These are phyloP conservation scores for Lecanosticta acicola DNA, from an alignment of 2,329 filamentous ascomycete species.

Conservation along the genomic window DNA sequence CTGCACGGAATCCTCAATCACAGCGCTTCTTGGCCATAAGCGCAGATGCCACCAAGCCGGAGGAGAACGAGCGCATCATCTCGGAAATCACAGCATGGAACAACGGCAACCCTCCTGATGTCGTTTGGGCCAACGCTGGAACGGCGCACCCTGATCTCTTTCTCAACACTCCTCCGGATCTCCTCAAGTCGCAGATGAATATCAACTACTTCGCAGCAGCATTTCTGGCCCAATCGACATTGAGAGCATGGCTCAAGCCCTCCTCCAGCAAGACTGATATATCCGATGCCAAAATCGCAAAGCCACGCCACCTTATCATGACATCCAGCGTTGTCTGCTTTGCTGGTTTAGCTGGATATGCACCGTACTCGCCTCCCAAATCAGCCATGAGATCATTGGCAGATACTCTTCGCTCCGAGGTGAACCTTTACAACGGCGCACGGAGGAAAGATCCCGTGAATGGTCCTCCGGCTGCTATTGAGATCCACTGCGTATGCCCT, in stretches of 20 bases:
- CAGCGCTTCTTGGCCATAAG: slow-evolving; percentile 81
- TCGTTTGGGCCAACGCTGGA: slow-evolving; percentile 89
- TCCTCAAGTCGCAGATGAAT: slow-evolving; percentile 75
- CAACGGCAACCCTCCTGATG: slow-evolving; percentile 63
- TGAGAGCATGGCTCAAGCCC: slow-evolving; percentile 65
- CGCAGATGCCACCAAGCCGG: slow-evolving; percentile 68
- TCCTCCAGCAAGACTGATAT: slow-evolving; percentile 29
- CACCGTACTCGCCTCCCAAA: slow-evolving; percentile 77
- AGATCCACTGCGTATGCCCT: slow-evolving; percentile 76
- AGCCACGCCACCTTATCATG: slow-evolving; percentile 75
- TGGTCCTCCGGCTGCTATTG: slow-evolving; percentile 59
- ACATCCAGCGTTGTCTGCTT: slow-evolving; percentile 74
- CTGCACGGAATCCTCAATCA: slow-evolving; percentile 56
- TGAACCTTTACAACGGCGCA: slow-evolving; percentile 73
- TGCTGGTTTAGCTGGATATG: slow-evolving; percentile 74
- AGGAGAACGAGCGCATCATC: slow-evolving; percentile 66
- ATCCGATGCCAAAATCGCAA: slow-evolving; percentile 30
- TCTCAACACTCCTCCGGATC: slow-evolving; percentile 63
- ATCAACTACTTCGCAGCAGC: slow-evolving; percentile 83
- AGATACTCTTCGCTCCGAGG: slow-evolving; percentile 77
- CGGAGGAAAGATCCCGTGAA: slow-evolving; percentile 31
- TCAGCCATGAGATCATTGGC: slow-evolving; percentile 75
- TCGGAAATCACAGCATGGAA: slow-evolving; percentile 75
- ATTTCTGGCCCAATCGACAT: slow-evolving; percentile 76
- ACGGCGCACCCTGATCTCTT: slow-evolving; percentile 69